These are phyloP conservation scores for Solanum phureja DNA, from an alignment of 257 asterid species.

Conservation along the genomic window DNA sequence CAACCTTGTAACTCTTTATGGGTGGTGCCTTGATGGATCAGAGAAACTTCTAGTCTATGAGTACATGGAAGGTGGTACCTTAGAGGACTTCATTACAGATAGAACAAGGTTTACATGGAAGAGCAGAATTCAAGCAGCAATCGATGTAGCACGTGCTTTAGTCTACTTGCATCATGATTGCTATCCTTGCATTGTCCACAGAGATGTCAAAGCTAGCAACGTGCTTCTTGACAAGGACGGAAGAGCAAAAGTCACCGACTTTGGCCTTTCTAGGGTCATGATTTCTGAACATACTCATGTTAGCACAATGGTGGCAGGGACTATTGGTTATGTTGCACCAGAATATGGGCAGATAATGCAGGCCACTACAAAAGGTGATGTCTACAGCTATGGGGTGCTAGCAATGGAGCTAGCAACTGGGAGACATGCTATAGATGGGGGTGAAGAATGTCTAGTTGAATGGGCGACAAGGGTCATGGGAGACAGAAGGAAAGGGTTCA, in stretches of 20 bases:
- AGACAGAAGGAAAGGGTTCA: conserved; percentile 33
- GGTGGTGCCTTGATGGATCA: conserved; percentile 84
- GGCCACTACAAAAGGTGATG: conserved; percentile 93
- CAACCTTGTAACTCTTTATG: conserved; percentile 71
- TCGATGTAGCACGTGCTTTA: conserved; percentile 74
- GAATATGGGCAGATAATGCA: conserved; percentile 92
- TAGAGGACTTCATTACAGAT: conserved; percentile 50
- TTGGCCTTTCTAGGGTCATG: conserved; percentile 79
- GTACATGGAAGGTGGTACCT: conserved; percentile 54
- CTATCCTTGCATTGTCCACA: conserved; percentile 66
- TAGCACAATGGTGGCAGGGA: conserved; percentile 94
- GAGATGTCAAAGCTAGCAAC: conserved; percentile 90
- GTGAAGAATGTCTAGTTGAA: conserved; percentile 82
- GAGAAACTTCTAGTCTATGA: conserved; percentile 82
- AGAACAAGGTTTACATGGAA: conserved; percentile 41
- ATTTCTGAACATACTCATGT: conserved; percentile 69
- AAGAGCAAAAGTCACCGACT: conserved; percentile 78
- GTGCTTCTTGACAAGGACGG: conserved; percentile 79
- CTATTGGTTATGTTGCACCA: conserved; percentile 93
- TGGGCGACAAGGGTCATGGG: conserved; percentile 87
- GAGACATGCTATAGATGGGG: conserved; percentile 82
- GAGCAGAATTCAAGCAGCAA: conserved; percentile 51
- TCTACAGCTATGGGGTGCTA: conserved; percentile 83
- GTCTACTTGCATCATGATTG: conserved; percentile 86
- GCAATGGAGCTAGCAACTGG: conserved; percentile 95